Percentiles rank a stretch among this genome's conserved stretches.
Conservation (phyloP, 2,329 filamentous ascomycete species). For the Ascocoryne sarcoides region DNA sequence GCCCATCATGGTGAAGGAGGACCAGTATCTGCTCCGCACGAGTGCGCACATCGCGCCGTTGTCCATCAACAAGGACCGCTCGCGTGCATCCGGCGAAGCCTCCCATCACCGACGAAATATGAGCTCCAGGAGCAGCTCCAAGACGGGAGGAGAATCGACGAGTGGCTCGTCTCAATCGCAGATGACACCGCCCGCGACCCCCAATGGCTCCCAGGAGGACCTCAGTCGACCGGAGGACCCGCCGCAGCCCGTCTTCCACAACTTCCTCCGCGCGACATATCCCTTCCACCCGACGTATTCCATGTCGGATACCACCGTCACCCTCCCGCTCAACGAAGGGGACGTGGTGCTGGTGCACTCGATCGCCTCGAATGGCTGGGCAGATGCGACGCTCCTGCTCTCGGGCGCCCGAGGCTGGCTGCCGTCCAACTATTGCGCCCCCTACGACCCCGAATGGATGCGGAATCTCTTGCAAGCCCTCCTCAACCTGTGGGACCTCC, state of each 20-base stretch:
- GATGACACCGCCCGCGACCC: slow-evolving; percentile 71
- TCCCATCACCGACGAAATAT: slow-evolving; percentile 34
- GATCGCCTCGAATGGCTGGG: slow-evolving; percentile 97
- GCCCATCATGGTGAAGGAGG: slow-evolving; percentile 28
- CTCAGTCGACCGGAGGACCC: slow-evolving; percentile 33
- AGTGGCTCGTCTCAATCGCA: slow-evolving; percentile 33
- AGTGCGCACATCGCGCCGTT: slow-evolving; percentile 55
- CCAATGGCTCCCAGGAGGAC: slow-evolving; percentile 56
- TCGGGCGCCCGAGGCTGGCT: slow-evolving; percentile 89
- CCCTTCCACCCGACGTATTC: slow-evolving; percentile 76
- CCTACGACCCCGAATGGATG: slow-evolving; percentile 85
- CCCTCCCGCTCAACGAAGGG: slow-evolving; percentile 77
- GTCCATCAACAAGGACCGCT: slow-evolving; percentile 39
- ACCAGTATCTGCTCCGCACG: slow-evolving; percentile 33
- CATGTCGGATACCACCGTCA: slow-evolving; percentile 77
- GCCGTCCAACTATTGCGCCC: slow-evolving; percentile 95
- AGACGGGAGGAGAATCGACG: slow-evolving; percentile 17
- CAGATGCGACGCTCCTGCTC: slow-evolving; percentile 81
- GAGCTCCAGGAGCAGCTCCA: slow-evolving; percentile 31
- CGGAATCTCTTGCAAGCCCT: slow-evolving; percentile 75
- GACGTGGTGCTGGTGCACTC: slow-evolving; percentile 93
- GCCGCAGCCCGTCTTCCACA: slow-evolving; percentile 68
- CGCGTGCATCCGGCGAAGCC: slow-evolving; percentile 26
- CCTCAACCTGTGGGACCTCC: slow-evolving; percentile 85
- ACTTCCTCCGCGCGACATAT: slow-evolving; percentile 90